Evolutionary conservation across 2,329 filamentous ascomycete genomes (phyloP), one percentile per base, ranked within the genome.

Genomic region (Tolypocladium pustulatum): DNA sequence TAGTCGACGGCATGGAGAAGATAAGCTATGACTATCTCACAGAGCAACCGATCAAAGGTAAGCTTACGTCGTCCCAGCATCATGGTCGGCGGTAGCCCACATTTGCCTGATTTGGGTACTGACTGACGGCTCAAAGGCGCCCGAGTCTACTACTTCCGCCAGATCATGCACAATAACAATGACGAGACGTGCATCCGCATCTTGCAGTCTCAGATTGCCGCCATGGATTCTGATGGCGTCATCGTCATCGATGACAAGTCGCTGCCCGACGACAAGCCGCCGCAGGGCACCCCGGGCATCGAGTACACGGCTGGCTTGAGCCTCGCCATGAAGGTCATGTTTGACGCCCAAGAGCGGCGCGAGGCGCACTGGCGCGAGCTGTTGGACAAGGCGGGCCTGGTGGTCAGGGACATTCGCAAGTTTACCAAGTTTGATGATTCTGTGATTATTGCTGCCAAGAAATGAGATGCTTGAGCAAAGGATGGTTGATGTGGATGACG

Each of bases 141-240:
- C 4, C 59, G 61, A 3, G 64, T 65, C 6, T 68, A 67, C 56
- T 69, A 69, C 57, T 66, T 68, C 43, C 65, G 67, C 34, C 62
- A 67, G n/a, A 65, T 69, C 22, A 43, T 69, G 56, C 67, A 68
- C 58, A 65, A 69, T 46, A 59, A 66, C 38, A 59, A 65, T 34
- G 66, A 67, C 46, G 62, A 61, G 43, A 62, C 61, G 12, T 66
- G 65, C 55, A 56, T 66, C 38, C 38, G 56, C 25, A 69, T 68
- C 25, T 57, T 69, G 8, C 34, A 59, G 34, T 40, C 62, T 10
- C 61, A 65, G 27, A 12, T 60, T 0, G 46, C 58, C 1, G 66
- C 65, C 53, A 63, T 68, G 60, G 58, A 58, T 2, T 13, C 59
- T 1, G 36, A 62, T n/a, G 66, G 61, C 58, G 57, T 65, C 34